Base-by-base conservation (phyloP, 2,329 filamentous ascomycete species). In the Xylariales sp. region DNA sequence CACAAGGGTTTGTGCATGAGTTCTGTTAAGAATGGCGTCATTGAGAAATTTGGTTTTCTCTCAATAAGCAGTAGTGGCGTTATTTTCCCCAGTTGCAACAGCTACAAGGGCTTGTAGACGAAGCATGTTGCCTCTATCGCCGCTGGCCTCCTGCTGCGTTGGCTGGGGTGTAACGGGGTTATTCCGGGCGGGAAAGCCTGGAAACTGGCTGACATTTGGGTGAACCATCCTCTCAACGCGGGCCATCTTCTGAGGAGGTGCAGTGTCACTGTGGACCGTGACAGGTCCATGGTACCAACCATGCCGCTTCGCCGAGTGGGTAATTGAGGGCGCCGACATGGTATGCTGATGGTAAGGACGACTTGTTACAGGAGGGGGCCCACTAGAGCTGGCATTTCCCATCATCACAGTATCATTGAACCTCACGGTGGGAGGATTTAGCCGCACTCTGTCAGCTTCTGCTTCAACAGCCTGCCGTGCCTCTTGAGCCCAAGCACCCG, bases 221-320 rank as follows among this genome's bases (percentile, higher is more conserved):
- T 79, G 75, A 5, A 76, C 64, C 57, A 79, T 76, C 13, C 74
- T 69, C 28, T 78, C 74, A 3, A 77, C 72, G 31, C 70, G 70
- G 2, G 67, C 62, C 20, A 57, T 55, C 21, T 59, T 57, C 40
- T 67, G 65, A 14, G 63, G 60, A 12, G 56, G 60, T 7, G 55
- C 58, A n/a, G n/a, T n/a, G 23, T 65, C 59, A 10, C 56, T 52
- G 24, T 65, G 61, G 3, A 59, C 52, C 1, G 60, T 54, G 11
- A 61, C 54, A 0, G 72, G 70, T 1, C 72, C 72, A 28, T 86
- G 78, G 50, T 88, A 88, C 83, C 84, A 89, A 2, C 74, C 85
- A 42, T 83, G 80, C 3, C 85, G 74, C 53, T 85, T 86, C 20
- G 65, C 66, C 4, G 76, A 68, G 1, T 75, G 78, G 8, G 71